These are phyloP conservation scores for Ilyonectria sp. DNA, from an alignment of 2,329 filamentous ascomycete species.

Conservation along the genomic window DNA sequence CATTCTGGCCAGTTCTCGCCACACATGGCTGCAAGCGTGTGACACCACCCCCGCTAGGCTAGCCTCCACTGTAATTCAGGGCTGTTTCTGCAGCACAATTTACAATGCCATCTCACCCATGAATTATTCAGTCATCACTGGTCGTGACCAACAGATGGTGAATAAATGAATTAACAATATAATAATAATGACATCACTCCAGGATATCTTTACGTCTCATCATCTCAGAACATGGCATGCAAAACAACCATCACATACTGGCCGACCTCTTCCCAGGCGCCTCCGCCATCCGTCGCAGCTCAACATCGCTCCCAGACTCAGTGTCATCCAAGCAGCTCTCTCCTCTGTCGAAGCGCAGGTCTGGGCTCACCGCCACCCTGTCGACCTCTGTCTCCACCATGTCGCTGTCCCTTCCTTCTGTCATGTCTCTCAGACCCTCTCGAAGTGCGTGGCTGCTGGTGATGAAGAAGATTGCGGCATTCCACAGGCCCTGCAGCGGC, in stretches of 20 bases:
- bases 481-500: slow-evolving; percentile 86
- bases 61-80: no score
- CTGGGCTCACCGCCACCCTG: slow-evolving; percentile 9
- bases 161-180: not conserved
- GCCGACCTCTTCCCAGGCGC: slow-evolving; percentile 44
- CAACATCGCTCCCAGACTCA: slow-evolving; percentile 54
- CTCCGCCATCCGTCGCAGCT: slow-evolving; percentile 50
- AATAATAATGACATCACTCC: not conserved
- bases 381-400: slow-evolving; percentile 33
- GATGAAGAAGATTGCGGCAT: slow-evolving; percentile 81
- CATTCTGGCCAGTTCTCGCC: no score
- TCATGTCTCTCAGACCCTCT: slow-evolving; percentile 11
- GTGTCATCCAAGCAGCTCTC: slow-evolving; percentile 49
- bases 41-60: no score
- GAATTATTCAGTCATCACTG: no score
- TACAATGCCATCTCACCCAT: no score
- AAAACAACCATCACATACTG: slow-evolving; percentile 37
- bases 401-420: slow-evolving; percentile 28
- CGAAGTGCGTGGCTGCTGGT: slow-evolving; percentile 66
- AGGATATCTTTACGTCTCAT: not conserved
- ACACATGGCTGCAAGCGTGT: no score
- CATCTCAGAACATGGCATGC: not conserved
- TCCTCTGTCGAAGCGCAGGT: slow-evolving; percentile 30
- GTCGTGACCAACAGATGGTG: not conserved
- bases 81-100: no score